Evolutionary conservation across 2,329 filamentous ascomycete genomes (phyloP), one percentile per base, ranked within the genome.

Genomic region (Paramyrothecium roridum): DNA sequence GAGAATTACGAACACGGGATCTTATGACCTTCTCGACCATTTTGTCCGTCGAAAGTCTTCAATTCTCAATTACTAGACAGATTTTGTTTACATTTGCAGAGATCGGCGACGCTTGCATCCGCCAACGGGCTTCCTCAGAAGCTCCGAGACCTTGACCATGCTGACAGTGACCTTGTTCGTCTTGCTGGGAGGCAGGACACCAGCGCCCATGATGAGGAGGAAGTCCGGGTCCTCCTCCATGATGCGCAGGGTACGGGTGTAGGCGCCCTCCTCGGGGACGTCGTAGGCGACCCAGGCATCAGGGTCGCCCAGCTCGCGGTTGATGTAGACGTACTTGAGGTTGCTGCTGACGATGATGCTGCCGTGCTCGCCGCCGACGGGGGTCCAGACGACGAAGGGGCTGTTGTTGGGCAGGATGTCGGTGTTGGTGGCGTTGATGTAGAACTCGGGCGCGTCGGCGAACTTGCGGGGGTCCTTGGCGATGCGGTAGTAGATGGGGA

Each of bases 401-500:
- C 70, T 74, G 19, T 69, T 69, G 49, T 69, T 72, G 16, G 74
- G 74, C 20, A 65, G 64, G 7, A 65, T 66, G 50, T 67, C 66
- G n/a, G 37, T 43, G 26, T 67, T 67, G 52, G 62, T 64, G 50
- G 70, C 65, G 3, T 70, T 62, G 30, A 76, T 67, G 8, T 69
- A 69, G 8, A 66, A 58, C 2, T 65, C 65, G 4, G 65, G 62
- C 12, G 66, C 67, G n/a, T 63, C 54, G 54, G 66, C 61, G 60
- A 79, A 76, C 46, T 67, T 61, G 48, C 68, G 63, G 10, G 77
- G 77, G 43, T 68, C 64, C 52, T 67, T 63, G 19, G 73, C 66
- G 52, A 79, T 63, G n/a, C 72, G 70, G 68, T 79, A 80, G 68
- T 76, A 73, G 20, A 78, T 73, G 16, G 75, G 73, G 67, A 76